phyloP scores from a whole-genome alignment of 176 grass and related monocot species.

The Metroxylon sagu region DNA sequence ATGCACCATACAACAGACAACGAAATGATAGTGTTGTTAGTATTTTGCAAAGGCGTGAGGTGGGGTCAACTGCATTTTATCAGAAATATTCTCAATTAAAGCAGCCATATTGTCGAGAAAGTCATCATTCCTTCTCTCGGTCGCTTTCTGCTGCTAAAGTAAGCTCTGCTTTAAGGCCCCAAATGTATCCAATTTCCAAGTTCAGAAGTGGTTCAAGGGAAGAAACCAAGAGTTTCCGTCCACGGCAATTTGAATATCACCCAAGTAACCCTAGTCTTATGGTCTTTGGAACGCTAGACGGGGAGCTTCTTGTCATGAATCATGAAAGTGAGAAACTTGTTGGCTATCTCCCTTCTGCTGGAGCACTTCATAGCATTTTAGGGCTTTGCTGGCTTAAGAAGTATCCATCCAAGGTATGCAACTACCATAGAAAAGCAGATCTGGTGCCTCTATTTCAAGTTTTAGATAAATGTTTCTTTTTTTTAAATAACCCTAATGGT shows the following conservation, averaged over 20 bases:
- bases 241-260: conserved; percentile 22
- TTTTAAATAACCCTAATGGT: not conserved
- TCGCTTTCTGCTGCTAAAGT: conserved; percentile 27
- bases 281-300: conserved; percentile 23
- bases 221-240: conserved; percentile 14
- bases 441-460: not conserved
- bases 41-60: conserved; percentile 13
- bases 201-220: conserved; percentile 4
- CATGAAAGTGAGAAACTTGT: conserved; percentile 26
- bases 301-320: conserved; percentile 16
- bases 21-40: conserved; percentile 2
- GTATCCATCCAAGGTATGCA: conserved; percentile 9
- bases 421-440: not conserved
- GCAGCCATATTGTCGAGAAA: conserved; percentile 12
- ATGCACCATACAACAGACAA: conserved; percentile 9
- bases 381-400: conserved; percentile 23
- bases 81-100: not conserved
- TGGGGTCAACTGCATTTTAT: not conserved
- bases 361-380: conserved; percentile 17
- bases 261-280: conserved; percentile 12
- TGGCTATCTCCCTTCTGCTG: conserved; percentile 21
- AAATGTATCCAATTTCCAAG: conserved; percentile 11
- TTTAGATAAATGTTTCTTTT: too few species aligned
- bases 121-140: conserved; percentile 14
- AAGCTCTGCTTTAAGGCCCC: conserved; percentile 2